phyloP scores from a whole-genome alignment of 2,329 filamentous ascomycete genomes.

The Didymella pomorum region DNA sequence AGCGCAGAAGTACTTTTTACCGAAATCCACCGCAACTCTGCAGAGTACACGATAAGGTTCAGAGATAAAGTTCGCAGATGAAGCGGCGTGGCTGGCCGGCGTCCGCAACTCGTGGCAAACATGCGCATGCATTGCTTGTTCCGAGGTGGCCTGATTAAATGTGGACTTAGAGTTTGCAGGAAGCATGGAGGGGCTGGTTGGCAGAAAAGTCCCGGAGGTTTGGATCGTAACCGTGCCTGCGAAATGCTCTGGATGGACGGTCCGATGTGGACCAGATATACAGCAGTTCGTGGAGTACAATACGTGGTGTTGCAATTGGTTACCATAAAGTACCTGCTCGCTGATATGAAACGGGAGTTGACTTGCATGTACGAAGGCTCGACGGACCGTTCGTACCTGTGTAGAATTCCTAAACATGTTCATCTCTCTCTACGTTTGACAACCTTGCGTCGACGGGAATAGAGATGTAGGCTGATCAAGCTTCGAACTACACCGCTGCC shows the following conservation, averaged over 20 bases:
- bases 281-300: not conserved
- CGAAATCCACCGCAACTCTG: constrained; percentile 7
- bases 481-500: not conserved
- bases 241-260: constrained; percentile 5
- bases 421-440: not conserved
- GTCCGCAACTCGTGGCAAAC: constrained; percentile 15
- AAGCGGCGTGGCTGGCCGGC: constrained; percentile 10
- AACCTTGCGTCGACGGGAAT: not conserved
- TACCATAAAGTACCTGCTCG: not conserved
- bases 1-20: constrained; percentile 2
- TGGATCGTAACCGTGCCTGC: constrained; percentile 1
- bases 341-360: not conserved
- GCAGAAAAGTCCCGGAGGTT: constrained; percentile 10
- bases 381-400: not conserved
- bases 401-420: no score
- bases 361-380: not conserved
- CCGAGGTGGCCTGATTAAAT: constrained; percentile 5
- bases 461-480: not conserved
- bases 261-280: constrained; percentile 3
- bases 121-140: constrained; percentile 6
- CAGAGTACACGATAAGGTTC: constrained; percentile 12
- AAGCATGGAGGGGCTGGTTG: constrained; percentile 9
- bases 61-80: constrained; percentile 10
- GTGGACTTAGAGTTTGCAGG: constrained; percentile 1
- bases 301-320: not conserved